These are phyloP conservation scores for Solanum bulbocastanum DNA, from an alignment of 257 asterid genomes.

Conservation along the genomic window DNA sequence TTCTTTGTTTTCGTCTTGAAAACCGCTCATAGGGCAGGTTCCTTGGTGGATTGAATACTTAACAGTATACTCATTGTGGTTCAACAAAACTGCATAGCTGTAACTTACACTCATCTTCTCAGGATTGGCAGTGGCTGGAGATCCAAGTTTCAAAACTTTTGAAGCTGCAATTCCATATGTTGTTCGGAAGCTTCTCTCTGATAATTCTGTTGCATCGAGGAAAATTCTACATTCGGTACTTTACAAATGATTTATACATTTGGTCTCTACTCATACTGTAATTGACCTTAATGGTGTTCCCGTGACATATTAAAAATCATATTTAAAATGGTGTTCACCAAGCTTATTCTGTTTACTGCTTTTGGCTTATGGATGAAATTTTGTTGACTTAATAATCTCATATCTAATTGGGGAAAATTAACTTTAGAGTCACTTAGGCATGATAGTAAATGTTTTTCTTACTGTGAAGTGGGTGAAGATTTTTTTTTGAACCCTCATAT, in stretches of 20 bases:
- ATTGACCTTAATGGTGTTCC: background rate
- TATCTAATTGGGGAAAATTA: background rate
- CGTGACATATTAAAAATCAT: background rate
- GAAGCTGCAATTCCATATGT: slow-evolving; percentile 96
- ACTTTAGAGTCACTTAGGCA: background rate
- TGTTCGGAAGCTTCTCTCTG: slow-evolving; percentile 85
- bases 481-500: background rate
- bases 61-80: background rate
- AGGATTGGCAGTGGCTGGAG: slow-evolving; percentile 95
- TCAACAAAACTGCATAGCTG: background rate
- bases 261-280: background rate
- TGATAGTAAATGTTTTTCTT: background rate
- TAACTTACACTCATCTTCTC: slow-evolving; percentile 1
- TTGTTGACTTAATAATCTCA: background rate
- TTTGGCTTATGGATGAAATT: background rate
- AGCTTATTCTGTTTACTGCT: background rate
- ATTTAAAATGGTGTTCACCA: background rate
- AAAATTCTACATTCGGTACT: slow-evolving; percentile 75
- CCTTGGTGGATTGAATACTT: background rate
- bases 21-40: background rate
- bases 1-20: background rate
- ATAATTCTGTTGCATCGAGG: slow-evolving; percentile 67
- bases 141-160: slow-evolving; percentile 82
- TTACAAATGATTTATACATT: background rate
- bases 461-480: background rate